phyloP scores from a whole-genome alignment of 2,329 filamentous ascomycete species.

The Gnomoniopsis smithogilvyi region DNA sequence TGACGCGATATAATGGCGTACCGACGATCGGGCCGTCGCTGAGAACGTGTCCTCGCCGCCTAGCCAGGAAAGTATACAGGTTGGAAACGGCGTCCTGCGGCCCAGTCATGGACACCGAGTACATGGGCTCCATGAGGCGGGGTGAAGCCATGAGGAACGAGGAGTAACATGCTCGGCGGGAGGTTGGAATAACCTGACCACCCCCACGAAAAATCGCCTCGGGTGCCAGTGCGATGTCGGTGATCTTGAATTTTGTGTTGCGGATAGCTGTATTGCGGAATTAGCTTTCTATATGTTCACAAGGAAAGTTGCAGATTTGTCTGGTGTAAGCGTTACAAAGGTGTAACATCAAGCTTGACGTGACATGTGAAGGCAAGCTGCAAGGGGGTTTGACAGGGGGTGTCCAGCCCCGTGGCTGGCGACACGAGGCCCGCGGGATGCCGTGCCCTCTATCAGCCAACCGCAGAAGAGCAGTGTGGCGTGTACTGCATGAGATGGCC shows the following conservation, averaged over 20 bases:
- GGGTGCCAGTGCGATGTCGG: constrained; percentile 79
- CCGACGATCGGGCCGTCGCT: constrained; percentile 93
- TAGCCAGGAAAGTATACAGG: constrained; percentile 87
- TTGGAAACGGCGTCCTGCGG: constrained; percentile 84
- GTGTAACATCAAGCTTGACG: neutral
- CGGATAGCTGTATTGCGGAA: constrained; percentile 66
- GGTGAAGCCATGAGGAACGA: constrained; percentile 97
- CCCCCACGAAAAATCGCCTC: constrained; percentile 94
- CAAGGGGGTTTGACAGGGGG: constrained; percentile 6
- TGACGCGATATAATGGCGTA: constrained; percentile 88
- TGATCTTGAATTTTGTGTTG: constrained; percentile 96
- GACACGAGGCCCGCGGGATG: constrained; percentile 13
- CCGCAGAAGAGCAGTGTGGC: neutral
- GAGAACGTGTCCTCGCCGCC: constrained; percentile 86
- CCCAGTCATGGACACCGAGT: constrained; percentile 88
- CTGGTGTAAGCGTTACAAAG: neutral
- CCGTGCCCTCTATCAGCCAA: neutral
- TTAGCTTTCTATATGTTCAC: constrained; percentile 1
- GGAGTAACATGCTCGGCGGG: constrained; percentile 88
- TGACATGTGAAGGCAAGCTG: constrained; percentile 8
- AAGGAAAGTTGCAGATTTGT: constrained; percentile 1
- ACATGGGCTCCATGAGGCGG: constrained; percentile 94
- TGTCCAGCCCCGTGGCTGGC: constrained; percentile 3
- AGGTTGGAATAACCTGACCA: constrained; percentile 95
- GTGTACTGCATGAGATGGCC: neutral